Evolutionary conservation across 371 early-diverging fungal species (phyloP), one percentile per base, ranked within the genome.

Genomic region (Dinochytrium kinnereticum): DNA sequence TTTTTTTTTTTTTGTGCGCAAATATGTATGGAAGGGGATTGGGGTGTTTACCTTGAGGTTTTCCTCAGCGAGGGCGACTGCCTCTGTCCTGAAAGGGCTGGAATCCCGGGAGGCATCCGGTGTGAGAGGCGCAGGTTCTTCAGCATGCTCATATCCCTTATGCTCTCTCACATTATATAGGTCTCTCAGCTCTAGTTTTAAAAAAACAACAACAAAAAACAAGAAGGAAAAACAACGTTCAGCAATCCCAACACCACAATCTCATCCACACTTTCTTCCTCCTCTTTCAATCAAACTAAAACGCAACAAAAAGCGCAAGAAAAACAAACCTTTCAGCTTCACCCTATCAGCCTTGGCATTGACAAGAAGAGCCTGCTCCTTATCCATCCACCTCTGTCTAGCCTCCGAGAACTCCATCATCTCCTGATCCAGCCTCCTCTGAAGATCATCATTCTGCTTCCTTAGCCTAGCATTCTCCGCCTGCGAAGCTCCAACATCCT

Each of bases 391-490:
- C 26, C 36, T 39, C 40, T 28, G 5, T 21, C 69, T 37, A 24
- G 44, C 64, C 21, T 74, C 75, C 19, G 64, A 39, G 40, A 31
- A 31, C 37, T 74, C 75, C n/a, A 34, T 19, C 26, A 61, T 44
- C 57, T 74, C 75, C 31, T 31, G 3, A 30, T 69, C 70, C 50
- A 74, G 37, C 21, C 51, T 69, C 70, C 37, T 69, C 26, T 61
- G 51, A 3, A 69, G 33, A 1, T 74, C 75, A 1, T 69, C 75
- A 38, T 59, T 69, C 65, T 50, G 69, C 28, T 57, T 59, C 31
- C 75, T 39, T 33, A 74, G 65, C 26, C 75, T 26, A 1, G 70
- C 69, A 50, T 28, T 53, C 61, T 74, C 75, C 13, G 64, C 34
- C 40, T 64, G 59, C 1, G 53, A 10, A 2, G 61, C 33, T n/a